Percentiles rank a stretch among this genome's conserved stretches.
phyloP scores from a whole-genome alignment of 192 early-diverging fungal species.

The Funneliformis geosporum region DNA sequence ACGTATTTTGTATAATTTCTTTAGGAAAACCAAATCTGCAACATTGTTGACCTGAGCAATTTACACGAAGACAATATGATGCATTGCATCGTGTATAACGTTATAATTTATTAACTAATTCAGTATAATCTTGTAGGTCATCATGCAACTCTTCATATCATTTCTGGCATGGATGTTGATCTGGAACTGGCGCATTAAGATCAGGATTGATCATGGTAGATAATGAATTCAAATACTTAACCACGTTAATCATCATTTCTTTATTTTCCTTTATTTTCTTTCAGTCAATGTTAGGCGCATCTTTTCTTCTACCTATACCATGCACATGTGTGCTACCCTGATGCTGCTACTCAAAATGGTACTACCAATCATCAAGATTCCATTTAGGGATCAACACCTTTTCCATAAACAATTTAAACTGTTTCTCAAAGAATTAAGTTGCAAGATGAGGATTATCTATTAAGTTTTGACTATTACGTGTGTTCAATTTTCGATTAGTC shows the following conservation, averaged over 20 bases:
- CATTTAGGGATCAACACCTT: background rate
- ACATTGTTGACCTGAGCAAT: background rate
- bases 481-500: background rate
- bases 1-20: background rate
- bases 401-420: background rate
- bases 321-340: background rate
- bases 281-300: background rate
- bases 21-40: slow-evolving; percentile 3
- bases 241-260: background rate
- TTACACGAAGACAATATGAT: background rate
- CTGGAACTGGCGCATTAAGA: background rate
- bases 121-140: slow-evolving; percentile 8
- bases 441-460: slow-evolving; percentile 1
- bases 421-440: background rate
- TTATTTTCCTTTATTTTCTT: slow-evolving; percentile 9
- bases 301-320: background rate
- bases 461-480: background rate
- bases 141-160: background rate
- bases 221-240: background rate
- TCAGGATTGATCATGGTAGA: background rate
- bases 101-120: background rate
- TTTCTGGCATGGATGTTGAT: slow-evolving; percentile 3
- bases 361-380: slow-evolving; percentile 6
- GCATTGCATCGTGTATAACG: background rate
- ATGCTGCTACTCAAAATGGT: background rate